phyloP scores from a whole-genome alignment of 2,329 filamentous ascomycete genomes.

The Ophiostoma novo-ulmi region DNA sequence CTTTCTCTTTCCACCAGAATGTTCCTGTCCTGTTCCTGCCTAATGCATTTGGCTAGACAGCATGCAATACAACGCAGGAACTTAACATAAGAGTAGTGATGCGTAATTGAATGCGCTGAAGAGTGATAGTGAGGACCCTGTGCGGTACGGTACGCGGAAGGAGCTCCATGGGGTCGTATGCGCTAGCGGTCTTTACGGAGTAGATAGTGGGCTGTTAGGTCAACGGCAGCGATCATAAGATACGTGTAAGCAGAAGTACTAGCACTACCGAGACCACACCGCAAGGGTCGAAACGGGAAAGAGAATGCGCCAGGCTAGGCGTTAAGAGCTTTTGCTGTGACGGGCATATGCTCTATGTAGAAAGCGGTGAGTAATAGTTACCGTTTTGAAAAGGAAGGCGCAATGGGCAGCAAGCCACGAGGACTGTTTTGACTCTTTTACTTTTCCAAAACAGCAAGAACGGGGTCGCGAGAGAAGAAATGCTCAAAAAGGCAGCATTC shows the following conservation, averaged over 20 bases:
- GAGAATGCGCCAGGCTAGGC: conserved; percentile 10
- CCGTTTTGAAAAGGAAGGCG: not conserved
- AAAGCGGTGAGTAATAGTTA: not conserved
- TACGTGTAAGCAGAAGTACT: not conserved
- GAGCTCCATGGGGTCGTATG: too few relatives aligned
- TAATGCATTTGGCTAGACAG: not conserved
- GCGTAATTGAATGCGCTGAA: too few relatives aligned
- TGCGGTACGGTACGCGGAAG: too few relatives aligned
- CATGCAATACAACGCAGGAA: not conserved
- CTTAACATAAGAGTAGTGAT: too few relatives aligned
- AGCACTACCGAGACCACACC: not conserved
- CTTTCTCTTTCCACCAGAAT: not conserved
- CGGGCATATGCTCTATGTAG: conserved; percentile 3
- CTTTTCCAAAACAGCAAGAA: not conserved
- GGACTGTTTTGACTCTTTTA: too few relatives aligned
- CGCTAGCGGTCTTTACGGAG: too few relatives aligned
- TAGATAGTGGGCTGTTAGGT: not conserved
- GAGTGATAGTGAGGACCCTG: too few relatives aligned
- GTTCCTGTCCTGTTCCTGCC: not conserved
- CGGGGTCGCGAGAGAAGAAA: not conserved
- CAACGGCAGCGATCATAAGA: not conserved
- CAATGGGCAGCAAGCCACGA: not conserved
- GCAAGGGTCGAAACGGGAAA: conserved; percentile 12
- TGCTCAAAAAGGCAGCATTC: not conserved
- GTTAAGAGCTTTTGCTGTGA: not conserved